These are phyloP conservation scores for Nakazawaea wickerhamii DNA, from an alignment of 805 yeast genomes.

Conservation along the genomic window DNA sequence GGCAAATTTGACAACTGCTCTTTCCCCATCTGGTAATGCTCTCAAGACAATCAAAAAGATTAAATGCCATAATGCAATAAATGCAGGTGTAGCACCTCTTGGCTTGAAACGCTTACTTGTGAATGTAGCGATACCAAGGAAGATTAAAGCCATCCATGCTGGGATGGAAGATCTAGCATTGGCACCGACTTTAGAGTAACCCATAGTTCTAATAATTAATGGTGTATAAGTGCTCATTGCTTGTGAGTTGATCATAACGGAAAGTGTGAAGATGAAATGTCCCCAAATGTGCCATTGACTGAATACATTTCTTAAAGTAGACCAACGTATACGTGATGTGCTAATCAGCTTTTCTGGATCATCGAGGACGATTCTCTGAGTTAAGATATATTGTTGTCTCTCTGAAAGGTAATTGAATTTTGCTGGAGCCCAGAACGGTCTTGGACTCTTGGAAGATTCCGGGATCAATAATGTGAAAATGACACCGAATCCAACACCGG, in stretches of 20 bases:
- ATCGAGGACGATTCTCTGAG: conserved; percentile 13
- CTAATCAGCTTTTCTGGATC: conserved; percentile 26
- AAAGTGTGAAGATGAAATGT: conserved; percentile 4
- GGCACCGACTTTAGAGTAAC: conserved; percentile 12
- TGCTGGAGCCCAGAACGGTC: conserved; percentile 22
- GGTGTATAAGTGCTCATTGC: conserved; percentile 15
- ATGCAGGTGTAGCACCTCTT: conserved; percentile 6
- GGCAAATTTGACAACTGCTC: conserved; percentile 5
- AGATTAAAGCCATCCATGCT: conserved; percentile 5
- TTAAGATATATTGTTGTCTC: conserved; percentile 14
- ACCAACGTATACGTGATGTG: background rate
- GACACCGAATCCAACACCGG: conserved; percentile 17
- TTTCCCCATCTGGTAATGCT: background rate
- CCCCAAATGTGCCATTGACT: conserved; percentile 1
- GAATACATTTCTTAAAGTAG: background rate
- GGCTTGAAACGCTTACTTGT: conserved; percentile 11
- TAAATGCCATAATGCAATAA: conserved; percentile 6
- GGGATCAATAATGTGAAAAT: conserved; percentile 29
- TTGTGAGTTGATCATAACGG: conserved; percentile 10
- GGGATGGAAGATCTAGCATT: conserved; percentile 16
- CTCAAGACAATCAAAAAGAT: conserved; percentile 2
- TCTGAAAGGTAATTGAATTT: conserved; percentile 8
- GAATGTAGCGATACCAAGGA: conserved; percentile 1
- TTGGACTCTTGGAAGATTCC: conserved; percentile 20
- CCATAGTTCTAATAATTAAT: conserved; percentile 14